Evolutionary conservation across 805 yeast species (phyloP).

Genomic region (Teunomyces gatunensis): DNA sequence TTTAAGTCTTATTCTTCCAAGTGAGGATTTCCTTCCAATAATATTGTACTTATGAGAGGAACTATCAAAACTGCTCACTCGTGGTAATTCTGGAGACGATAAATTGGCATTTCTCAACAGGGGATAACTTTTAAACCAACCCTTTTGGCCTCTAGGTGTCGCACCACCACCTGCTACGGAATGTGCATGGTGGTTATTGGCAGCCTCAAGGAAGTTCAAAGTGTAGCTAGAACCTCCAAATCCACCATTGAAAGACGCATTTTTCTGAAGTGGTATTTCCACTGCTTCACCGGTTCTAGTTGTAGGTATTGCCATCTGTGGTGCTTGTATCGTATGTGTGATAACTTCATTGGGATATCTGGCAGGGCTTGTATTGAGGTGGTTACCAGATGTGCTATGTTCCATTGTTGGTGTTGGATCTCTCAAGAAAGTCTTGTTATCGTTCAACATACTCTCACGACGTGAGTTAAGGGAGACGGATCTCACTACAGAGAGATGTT

Average conservation of each 20-base stretch:
- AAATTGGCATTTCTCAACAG: slow-evolving; percentile 16
- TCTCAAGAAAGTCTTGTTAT: slow-evolving; percentile 11
- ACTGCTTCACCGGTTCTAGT: slow-evolving; percentile 76
- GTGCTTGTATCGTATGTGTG: slow-evolving; percentile 27
- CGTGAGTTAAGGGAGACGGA: slow-evolving; percentile 28
- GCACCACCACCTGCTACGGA: slow-evolving; percentile 10
- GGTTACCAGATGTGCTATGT: not conserved
- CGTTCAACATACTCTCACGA: slow-evolving; percentile 17
- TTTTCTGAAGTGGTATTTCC: slow-evolving; percentile 54
- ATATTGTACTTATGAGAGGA: slow-evolving; percentile 23
- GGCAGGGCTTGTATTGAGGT: not conserved
- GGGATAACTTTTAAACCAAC: slow-evolving; percentile 31
- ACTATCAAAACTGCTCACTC: slow-evolving; percentile 25
- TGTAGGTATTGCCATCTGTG: slow-evolving; percentile 75
- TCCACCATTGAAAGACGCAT: slow-evolving; percentile 16
- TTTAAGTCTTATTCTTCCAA: slow-evolving; percentile 11
- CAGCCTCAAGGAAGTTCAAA: slow-evolving; percentile 1
- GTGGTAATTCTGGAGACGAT: slow-evolving; percentile 16
- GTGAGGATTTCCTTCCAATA: slow-evolving; percentile 16
- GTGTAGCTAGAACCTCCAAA: slow-evolving; percentile 1
- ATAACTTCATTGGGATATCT: slow-evolving; percentile 8
- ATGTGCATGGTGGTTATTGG: slow-evolving; percentile 3
- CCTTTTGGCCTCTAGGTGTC: slow-evolving; percentile 21
- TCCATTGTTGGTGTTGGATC: slow-evolving; percentile 7
- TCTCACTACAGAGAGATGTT: slow-evolving; percentile 27